A percentile compares a stretch with the other conserved stretches of the same genome.
Evolutionary conservation across 1,284 basidiomycete genomes (phyloP).

Genomic region (Bjerkandera adusta): DNA sequence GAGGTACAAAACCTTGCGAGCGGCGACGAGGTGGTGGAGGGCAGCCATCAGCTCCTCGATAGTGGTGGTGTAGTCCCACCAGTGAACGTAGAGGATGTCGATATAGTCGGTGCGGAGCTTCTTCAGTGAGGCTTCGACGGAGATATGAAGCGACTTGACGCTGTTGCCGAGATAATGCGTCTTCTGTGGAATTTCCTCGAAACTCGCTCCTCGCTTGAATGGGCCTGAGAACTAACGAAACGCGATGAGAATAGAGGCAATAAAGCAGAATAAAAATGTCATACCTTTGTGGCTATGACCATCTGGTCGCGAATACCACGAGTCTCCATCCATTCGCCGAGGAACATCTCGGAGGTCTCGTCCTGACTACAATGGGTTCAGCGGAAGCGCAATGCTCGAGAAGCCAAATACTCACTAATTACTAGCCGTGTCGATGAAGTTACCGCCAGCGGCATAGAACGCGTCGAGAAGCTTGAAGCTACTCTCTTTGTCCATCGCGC

Average conservation of each 20-base stretch:
- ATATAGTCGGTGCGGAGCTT: conserved; percentile 44
- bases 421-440: conserved; percentile 33
- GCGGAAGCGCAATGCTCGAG: background rate
- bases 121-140: conserved; percentile 36
- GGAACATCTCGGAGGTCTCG: conserved; percentile 26
- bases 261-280: background rate
- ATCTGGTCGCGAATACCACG: conserved; percentile 41
- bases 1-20: conserved; percentile 38
- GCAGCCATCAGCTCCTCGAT: conserved; percentile 56
- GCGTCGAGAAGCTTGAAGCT: conserved; percentile 33
- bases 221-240: conserved; percentile 8
- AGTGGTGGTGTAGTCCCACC: conserved; percentile 49
- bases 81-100: conserved; percentile 42
- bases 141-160: conserved; percentile 30
- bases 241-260: conserved; percentile 11
- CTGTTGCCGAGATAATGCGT: conserved; percentile 38
- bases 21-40: conserved; percentile 33
- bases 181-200: conserved; percentile 14
- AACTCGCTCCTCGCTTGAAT: conserved; percentile 25
- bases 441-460: conserved; percentile 29
- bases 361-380: conserved; percentile 22
- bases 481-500: conserved; percentile 36
- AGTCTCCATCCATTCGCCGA: conserved; percentile 43
- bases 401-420: conserved; percentile 24
- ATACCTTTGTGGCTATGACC: conserved; percentile 41